phyloP scores from a whole-genome alignment of 345 rosid species.

The Dovyalis caffra region DNA sequence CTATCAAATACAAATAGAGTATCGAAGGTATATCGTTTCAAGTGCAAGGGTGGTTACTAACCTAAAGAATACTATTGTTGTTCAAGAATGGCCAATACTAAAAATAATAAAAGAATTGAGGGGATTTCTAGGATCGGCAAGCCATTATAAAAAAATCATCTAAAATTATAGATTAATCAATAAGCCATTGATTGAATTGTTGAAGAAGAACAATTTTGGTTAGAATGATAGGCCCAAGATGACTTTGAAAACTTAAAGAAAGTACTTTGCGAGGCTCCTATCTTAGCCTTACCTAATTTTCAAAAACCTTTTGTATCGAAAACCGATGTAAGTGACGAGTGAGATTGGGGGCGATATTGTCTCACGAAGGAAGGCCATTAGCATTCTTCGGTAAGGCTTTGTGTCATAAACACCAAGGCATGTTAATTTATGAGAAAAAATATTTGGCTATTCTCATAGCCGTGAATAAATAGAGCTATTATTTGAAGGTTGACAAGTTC shows the following conservation, averaged over 20 bases:
- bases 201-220: background rate
- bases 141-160: background rate
- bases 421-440: no score
- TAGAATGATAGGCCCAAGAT: background rate
- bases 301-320: background rate
- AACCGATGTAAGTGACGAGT: background rate
- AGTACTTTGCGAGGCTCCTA: background rate
- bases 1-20: background rate
- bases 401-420: background rate
- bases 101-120: background rate
- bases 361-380: background rate
- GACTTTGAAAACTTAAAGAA: background rate
- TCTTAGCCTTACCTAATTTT: background rate
- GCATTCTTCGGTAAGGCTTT: background rate
- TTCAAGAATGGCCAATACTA: background rate
- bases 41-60: background rate
- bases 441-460: no score
- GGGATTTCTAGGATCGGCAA: background rate
- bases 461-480: background rate
- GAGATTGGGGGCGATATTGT: background rate
- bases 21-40: background rate
- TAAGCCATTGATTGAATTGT: background rate
- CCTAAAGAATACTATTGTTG: background rate
- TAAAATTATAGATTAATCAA: no score
- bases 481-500: background rate